Base-by-base conservation (phyloP, 495 filamentous ascomycete genomes). In the Paragyromitra xinjiangensis region DNA sequence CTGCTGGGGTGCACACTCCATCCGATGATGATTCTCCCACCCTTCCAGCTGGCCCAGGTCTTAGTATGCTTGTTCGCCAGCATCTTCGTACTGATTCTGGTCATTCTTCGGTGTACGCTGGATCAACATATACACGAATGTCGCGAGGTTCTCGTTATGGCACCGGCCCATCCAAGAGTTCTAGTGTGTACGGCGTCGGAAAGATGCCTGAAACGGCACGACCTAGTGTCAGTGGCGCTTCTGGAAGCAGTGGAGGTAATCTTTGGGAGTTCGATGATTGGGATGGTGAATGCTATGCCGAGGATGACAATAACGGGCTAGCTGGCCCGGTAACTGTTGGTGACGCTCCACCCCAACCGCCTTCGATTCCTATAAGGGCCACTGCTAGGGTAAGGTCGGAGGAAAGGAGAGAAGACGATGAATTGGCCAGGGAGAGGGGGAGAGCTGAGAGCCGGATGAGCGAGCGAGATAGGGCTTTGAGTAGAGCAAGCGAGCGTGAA, bases 71-170 rank as follows among this genome's bases (percentile, higher is more conserved):
- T 83, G 90, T 98, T 48, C 91, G 91, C 40, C 90, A 94, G 70
- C 96, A 98, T 84, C 87, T 99, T 14, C 91, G 95, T 26, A 89
- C 89, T 14, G 89, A 92, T 65, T 98, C 95, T 84, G 91, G 91
- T 68, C 86, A 87, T 51, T 97, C 94, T 26, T 95, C 94, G 0
- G 86, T 95, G 56, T 92, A 90, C 82, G 90, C 81, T 51, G 73
- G 63, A 8, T 82, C 81, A 37, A 82, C 74, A 44, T 82, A 82
- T 44, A 82, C 69, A 16, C 77, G 72, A 19, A 71, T 76, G 68
- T 82, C 81, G 34, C 64, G 74, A 44, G 65, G 69, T 51, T 81
- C 78, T 19, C 78, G 67, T 34, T 73, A 76, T 29, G 81, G 71
- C 6, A 42, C 73, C 12, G 76, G 56, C 3, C 55, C 65, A n/a